Evolutionary conservation across 192 early-diverging fungal genomes (phyloP).

Genomic region (Entomortierella beljakovae): DNA sequence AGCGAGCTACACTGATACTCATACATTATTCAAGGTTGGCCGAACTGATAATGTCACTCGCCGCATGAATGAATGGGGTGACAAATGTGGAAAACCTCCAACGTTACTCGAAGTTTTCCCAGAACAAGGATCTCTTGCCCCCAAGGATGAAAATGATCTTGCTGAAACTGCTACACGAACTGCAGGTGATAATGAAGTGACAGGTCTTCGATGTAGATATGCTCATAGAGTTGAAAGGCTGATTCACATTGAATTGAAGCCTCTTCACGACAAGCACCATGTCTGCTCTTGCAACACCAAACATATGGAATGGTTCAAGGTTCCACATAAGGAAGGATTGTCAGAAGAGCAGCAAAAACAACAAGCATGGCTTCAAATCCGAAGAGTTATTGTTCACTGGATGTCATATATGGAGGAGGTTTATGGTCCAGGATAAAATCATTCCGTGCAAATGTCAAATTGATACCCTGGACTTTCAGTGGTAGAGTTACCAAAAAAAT

Average conservation of each 20-base stretch:
- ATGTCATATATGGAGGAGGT: constrained; percentile 53
- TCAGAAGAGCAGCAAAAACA: constrained; percentile 27
- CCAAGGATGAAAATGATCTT: constrained; percentile 40
- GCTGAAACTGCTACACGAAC: constrained; percentile 5
- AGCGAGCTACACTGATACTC: constrained; percentile 32
- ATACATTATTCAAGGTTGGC: constrained; percentile 61
- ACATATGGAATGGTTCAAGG: constrained; percentile 62
- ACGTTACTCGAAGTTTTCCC: constrained; percentile 60
- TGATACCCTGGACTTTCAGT: too few relatives aligned
- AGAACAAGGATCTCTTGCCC: constrained; percentile 36
- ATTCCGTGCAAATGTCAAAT: too few relatives aligned
- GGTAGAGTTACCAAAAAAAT: too few relatives aligned
- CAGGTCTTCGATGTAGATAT: constrained; percentile 50
- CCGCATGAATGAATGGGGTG: constrained; percentile 59
- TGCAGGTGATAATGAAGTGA: constrained; percentile 25
- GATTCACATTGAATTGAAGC: constrained; percentile 61
- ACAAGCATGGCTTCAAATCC: constrained; percentile 51
- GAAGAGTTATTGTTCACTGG: constrained; percentile 56
- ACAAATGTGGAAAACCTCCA: constrained; percentile 59
- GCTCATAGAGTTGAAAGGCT: constrained; percentile 57
- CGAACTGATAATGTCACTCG: constrained; percentile 58
- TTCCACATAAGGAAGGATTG: constrained; percentile 24
- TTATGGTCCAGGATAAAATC: constrained; percentile 52
- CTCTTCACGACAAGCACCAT: constrained; percentile 48
- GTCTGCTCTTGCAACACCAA: constrained; percentile 48